These are phyloP conservation scores for Brassica napus DNA, from an alignment of 345 rosid genomes.

Conservation along the genomic window DNA sequence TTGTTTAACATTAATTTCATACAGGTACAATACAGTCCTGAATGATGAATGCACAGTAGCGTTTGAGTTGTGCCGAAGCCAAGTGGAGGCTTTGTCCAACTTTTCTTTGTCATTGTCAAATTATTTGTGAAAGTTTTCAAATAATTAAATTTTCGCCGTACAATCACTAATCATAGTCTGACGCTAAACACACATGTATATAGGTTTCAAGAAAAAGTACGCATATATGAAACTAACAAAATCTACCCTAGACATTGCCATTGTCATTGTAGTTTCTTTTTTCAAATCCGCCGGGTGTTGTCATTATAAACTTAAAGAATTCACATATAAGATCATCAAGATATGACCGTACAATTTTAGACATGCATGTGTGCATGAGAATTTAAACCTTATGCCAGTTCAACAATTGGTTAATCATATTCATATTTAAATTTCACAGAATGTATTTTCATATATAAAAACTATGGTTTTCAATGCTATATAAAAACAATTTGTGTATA, in stretches of 20 bases:
- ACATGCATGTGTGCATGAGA: neutral
- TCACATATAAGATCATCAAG: neutral
- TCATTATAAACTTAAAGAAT: neutral
- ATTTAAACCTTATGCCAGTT: neutral
- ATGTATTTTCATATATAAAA: neutral
- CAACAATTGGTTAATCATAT: neutral
- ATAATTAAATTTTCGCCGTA: neutral
- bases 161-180: neutral
- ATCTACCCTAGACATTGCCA: neutral
- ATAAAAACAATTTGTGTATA: neutral
- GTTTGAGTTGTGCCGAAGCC: slow-evolving; percentile 31
- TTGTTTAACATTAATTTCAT: slow-evolving; percentile 27
- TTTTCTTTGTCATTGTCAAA: slow-evolving; percentile 13
- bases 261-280: neutral
- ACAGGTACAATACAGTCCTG: slow-evolving; percentile 24
- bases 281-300: neutral
- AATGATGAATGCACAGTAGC: slow-evolving; percentile 20
- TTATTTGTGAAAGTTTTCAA: neutral
- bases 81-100: slow-evolving; percentile 21
- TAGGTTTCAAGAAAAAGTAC: too few relatives aligned
- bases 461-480: neutral
- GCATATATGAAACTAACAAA: too few relatives aligned
- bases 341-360: neutral
- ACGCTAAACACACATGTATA: neutral
- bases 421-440: neutral